Evolutionary conservation across 257 asterid species (phyloP).

Genomic region (Fraxinus anomala): DNA sequence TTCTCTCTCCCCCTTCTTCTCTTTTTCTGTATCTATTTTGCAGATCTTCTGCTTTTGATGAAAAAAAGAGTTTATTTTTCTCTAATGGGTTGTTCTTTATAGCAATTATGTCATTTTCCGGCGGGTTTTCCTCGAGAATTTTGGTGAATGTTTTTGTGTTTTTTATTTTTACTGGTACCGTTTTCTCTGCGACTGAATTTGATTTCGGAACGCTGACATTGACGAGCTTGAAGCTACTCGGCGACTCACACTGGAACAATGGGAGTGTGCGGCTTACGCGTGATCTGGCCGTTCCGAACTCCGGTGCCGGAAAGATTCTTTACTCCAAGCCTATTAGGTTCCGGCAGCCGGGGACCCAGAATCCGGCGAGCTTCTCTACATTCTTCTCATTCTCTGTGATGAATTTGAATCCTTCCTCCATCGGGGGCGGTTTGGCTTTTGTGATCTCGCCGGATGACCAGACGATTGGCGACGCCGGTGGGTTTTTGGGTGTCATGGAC

Average conservation of each 20-base stretch:
- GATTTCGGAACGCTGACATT: conserved; percentile 66
- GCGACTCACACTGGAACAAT: conserved; percentile 79
- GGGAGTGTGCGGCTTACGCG: conserved; percentile 67
- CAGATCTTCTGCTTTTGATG: background rate
- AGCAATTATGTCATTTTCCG: conserved; percentile 51
- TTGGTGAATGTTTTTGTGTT: conserved; percentile 1
- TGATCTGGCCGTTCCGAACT: conserved; percentile 68
- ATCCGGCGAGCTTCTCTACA: conserved; percentile 62
- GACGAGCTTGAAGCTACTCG: conserved; percentile 67
- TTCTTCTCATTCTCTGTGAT: conserved; percentile 73
- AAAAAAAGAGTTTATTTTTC: background rate
- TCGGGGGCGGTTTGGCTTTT: conserved; percentile 86
- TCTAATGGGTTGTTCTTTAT: conserved; percentile 38
- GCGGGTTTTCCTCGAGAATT: conserved; percentile 23
- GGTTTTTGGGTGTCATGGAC: conserved; percentile 61
- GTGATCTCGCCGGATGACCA: conserved; percentile 66
- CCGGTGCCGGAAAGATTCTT: conserved; percentile 74
- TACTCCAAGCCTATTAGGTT: conserved; percentile 66
- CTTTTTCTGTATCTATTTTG: background rate
- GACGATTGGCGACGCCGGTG: conserved; percentile 71
- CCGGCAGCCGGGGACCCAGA: conserved; percentile 47
- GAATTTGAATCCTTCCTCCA: conserved; percentile 72
- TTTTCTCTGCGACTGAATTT: conserved; percentile 37
- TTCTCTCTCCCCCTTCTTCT: background rate
- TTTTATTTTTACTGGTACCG: conserved; percentile 22